A percentile compares a stretch with the other conserved stretches of the same genome.
Conservation (phyloP, 2,329 filamentous ascomycete species). For the Clonostachys solani region DNA sequence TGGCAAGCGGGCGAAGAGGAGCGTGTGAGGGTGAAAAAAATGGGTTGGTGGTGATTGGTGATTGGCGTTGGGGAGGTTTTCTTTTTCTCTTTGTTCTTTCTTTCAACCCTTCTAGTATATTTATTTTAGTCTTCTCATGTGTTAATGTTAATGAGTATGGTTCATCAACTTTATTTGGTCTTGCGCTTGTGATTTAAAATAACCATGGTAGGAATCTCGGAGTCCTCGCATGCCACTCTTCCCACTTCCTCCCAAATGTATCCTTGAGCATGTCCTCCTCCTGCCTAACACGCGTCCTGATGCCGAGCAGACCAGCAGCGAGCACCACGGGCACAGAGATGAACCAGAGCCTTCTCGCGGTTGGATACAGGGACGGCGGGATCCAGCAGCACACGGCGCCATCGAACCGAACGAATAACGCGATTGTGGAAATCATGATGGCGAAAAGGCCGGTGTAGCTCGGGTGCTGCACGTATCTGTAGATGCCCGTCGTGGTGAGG, state of each 20-base stretch:
- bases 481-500: conserved; percentile 41
- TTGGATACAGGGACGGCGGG: conserved; percentile 11
- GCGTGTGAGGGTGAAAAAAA: too few species aligned
- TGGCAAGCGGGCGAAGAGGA: not conserved
- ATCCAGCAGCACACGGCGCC: conserved; percentile 32
- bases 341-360: not conserved
- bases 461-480: conserved; percentile 45
- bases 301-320: conserved; percentile 10
- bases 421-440: conserved; percentile 20
- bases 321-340: conserved; percentile 1
- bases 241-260: conserved; percentile 43
- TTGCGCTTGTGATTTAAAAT: too few species aligned
- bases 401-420: conserved; percentile 29
- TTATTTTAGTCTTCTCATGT: too few species aligned
- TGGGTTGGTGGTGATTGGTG: too few species aligned
- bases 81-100: too few species aligned
- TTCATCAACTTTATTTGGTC: too few species aligned
- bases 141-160: too few species aligned
- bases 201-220: conserved; percentile 38
- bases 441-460: conserved; percentile 40
- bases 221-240: conserved; percentile 39
- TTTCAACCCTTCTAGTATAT: too few species aligned
- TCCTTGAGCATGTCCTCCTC: conserved; percentile 45
- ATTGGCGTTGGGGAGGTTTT: too few species aligned
- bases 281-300: conserved; percentile 33